Percentiles rank a stretch among this genome's conserved stretches.
phyloP scores from a whole-genome alignment of 1,284 basidiomycete genomes.

The Trichosporon ovoides region DNA sequence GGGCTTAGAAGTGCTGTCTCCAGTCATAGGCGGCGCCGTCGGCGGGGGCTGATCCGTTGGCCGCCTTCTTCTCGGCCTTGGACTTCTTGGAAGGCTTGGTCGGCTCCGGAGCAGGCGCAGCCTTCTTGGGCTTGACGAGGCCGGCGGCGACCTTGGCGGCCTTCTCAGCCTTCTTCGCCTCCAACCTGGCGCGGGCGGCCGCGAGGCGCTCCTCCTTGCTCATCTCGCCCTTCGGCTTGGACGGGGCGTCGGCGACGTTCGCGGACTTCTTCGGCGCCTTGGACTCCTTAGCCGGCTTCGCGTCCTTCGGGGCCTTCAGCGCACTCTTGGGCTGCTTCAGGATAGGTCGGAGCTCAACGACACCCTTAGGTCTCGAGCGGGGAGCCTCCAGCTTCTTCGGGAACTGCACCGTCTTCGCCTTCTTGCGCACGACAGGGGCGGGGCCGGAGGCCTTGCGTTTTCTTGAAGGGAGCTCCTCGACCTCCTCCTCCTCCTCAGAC shows the following conservation, averaged over 20 bases:
- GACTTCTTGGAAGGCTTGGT: constrained; percentile 9
- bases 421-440: constrained; percentile 17
- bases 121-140: constrained; percentile 16
- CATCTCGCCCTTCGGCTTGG: not conserved
- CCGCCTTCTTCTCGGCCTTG: constrained; percentile 22
- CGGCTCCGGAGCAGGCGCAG: constrained; percentile 6
- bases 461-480: constrained; percentile 19
- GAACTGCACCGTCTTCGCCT: constrained; percentile 29
- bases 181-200: not conserved
- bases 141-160: not conserved
- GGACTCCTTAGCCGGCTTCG: constrained; percentile 2
- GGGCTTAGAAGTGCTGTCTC: constrained; percentile 17
- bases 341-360: constrained; percentile 15
- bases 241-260: too few species aligned
- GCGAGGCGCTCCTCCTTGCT: constrained; percentile 7
- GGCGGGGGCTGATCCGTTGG: not conserved
- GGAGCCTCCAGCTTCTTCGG: constrained; percentile 26
- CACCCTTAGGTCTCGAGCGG: constrained; percentile 12
- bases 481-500: constrained; percentile 29
- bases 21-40: not conserved
- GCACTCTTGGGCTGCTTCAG: constrained; percentile 12
- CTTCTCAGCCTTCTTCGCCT: constrained; percentile 6
- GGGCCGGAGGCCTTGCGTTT: constrained; percentile 23
- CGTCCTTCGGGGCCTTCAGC: not conserved
- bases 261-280: too few species aligned